Evolutionary conservation across 495 filamentous ascomycete species (phyloP), one percentile per base, ranked within the genome.

Genomic region (Friedmanniomyces simplex): DNA sequence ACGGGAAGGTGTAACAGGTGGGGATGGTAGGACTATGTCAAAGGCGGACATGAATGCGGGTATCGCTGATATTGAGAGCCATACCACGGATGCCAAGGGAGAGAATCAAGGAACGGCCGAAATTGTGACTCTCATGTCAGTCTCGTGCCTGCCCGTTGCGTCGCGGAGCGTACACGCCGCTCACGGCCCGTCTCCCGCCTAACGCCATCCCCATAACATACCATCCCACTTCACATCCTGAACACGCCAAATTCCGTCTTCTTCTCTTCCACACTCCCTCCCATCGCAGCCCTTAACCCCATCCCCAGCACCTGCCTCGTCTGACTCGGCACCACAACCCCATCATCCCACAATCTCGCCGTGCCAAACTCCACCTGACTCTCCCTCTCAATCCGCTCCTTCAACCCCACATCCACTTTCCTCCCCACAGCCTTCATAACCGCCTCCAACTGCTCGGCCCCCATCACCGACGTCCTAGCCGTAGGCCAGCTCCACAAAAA

Each of bases 401-500:
- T 88, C 50, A 98, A 73, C 54, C 84, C 84, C 1, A 87, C 85
- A 69, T 97, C 91, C 0, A 82, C 86, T 16, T 77, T 79, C 69
- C 87, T 86, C 8, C 93, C 91, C 0, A 98, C 94, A 1, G 91
- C 85, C 72, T 89, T 85, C 93, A 98, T 98, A 36, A 98, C 93
- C 3, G 84, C 79, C 1, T 84, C 86, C 16, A 98, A 77, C 73
- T 98, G 93, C 74, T 96, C 91, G 20, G 85, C 80, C 37, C 93
- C 93, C 93, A 98, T 98, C 55, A 98, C 93, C 8, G 86, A 88
- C 59, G 96, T 91, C 63, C 86, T 85, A 20, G 93, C 89, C 65
- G 94, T 96, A 14, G 93, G 94, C 93, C 93, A 98, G 82, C 93
- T 95, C 83, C 88, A 98, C 55, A 98, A 72, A 67, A 98, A 85